phyloP scores from a whole-genome alignment of 306 rosid genomes.

The Citrullus amarus region DNA sequence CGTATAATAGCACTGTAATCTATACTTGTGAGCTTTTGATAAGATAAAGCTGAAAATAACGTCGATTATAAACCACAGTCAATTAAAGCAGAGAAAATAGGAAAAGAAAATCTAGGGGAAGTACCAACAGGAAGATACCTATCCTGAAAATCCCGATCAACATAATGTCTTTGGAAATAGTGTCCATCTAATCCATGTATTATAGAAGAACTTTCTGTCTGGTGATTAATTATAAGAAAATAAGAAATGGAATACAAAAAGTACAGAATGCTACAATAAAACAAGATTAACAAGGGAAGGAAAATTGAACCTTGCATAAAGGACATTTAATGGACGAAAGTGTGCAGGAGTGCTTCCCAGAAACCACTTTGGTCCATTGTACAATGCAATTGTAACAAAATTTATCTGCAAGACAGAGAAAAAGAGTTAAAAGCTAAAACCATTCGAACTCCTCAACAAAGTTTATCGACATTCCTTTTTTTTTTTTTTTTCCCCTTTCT shows the following conservation, averaged over 20 bases:
- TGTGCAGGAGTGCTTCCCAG: conserved; percentile 32
- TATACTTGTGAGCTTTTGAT: conserved; percentile 59
- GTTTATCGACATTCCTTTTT: neutral
- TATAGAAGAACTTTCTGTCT: conserved; percentile 54
- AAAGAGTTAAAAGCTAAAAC: neutral
- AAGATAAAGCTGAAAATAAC: conserved; percentile 45
- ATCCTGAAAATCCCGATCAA: conserved; percentile 32
- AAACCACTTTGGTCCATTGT: conserved; percentile 77
- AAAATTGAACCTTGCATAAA: conserved; percentile 68
- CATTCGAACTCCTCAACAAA: neutral
- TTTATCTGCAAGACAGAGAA: conserved; percentile 43
- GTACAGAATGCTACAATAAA: neutral
- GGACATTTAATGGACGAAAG: conserved; percentile 66
- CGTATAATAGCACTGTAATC: conserved; percentile 83
- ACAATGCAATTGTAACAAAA: conserved; percentile 78
- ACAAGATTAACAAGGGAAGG: neutral
- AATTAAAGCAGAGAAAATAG: neutral
- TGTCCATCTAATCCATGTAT: conserved; percentile 56
- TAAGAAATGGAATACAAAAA: neutral
- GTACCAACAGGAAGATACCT: conserved; percentile 27
- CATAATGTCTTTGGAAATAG: conserved; percentile 43
- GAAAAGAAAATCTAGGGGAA: neutral
- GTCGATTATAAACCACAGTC: conserved; percentile 5
- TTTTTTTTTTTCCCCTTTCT: neutral
- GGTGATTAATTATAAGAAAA: conserved; percentile 11